phyloP scores from a whole-genome alignment of 176 grass and related monocot species.

The Thinopyrum elongatum region DNA sequence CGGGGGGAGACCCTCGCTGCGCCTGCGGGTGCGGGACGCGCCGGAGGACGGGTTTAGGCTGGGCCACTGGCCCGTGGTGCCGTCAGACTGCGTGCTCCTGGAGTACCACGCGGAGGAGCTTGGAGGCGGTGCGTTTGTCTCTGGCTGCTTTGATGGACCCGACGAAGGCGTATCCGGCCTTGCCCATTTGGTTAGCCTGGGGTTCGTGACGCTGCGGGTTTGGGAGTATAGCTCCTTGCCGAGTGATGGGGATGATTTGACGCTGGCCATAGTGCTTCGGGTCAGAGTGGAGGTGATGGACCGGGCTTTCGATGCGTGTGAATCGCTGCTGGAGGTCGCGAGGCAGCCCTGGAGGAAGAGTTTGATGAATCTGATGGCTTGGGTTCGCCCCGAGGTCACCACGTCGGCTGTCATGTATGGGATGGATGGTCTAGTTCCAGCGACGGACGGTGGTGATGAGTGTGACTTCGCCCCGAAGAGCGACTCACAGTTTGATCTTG shows the following conservation, averaged over 20 bases:
- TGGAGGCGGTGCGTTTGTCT: slow-evolving; percentile 25
- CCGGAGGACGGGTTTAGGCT: slow-evolving; percentile 62
- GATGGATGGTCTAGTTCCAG: slow-evolving; percentile 15
- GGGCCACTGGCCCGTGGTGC: slow-evolving; percentile 73
- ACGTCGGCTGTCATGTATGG: slow-evolving; percentile 70
- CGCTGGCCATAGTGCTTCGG: slow-evolving; percentile 23
- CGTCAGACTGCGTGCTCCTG: slow-evolving; percentile 54
- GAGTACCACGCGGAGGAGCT: slow-evolving; percentile 31
- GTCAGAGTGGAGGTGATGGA: slow-evolving; percentile 72
- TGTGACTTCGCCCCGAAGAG: slow-evolving; percentile 26
- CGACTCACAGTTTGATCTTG: slow-evolving; percentile 69
- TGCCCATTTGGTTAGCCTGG: slow-evolving; percentile 65
- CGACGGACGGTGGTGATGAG: slow-evolving; percentile 27
- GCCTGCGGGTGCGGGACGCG: slow-evolving; percentile 54
- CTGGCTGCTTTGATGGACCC: slow-evolving; percentile 69
- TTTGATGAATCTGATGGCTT: slow-evolving; percentile 82
- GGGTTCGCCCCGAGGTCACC: slow-evolving; percentile 76
- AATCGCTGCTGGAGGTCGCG: slow-evolving; percentile 65
- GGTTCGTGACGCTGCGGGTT: slow-evolving; percentile 52
- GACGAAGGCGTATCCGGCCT: slow-evolving; percentile 76
- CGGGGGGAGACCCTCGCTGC: slow-evolving; percentile 43
- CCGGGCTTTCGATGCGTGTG: slow-evolving; percentile 52
- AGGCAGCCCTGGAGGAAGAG: slow-evolving; percentile 92
- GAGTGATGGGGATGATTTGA: background rate
- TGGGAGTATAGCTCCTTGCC: background rate